phyloP scores from a whole-genome alignment of 2,329 filamentous ascomycete genomes.

The Calonectria pauciramosa region DNA sequence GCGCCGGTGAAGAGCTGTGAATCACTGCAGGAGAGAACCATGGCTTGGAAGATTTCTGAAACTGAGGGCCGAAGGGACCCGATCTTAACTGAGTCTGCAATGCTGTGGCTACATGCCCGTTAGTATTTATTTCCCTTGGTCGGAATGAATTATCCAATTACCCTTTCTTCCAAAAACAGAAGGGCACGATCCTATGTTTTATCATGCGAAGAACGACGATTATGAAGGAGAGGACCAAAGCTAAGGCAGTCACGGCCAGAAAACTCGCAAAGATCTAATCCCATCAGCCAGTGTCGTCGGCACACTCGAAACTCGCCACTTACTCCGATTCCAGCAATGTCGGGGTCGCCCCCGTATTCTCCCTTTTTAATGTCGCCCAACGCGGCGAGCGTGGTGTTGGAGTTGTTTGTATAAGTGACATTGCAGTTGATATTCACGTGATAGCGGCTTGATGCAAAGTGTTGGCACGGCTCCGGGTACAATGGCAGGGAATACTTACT shows the following conservation, averaged over 20 bases:
- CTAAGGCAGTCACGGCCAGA: slow-evolving; percentile 18
- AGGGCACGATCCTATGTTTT: slow-evolving; percentile 20
- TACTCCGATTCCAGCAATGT: slow-evolving; percentile 22
- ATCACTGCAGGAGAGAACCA: slow-evolving; percentile 31
- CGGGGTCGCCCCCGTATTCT: slow-evolving; percentile 3
- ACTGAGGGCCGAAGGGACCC: slow-evolving; percentile 12
- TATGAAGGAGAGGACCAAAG: slow-evolving; percentile 11
- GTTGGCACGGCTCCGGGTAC: background rate
- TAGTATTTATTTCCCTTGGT: background rate
- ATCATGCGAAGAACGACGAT: slow-evolving; percentile 18
- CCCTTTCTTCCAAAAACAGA: slow-evolving; percentile 5
- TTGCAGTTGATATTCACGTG: slow-evolving; percentile 20
- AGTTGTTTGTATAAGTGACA: background rate
- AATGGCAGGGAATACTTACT: background rate
- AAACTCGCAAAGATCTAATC: slow-evolving; percentile 21
- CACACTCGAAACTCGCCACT: background rate
- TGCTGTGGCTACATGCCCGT: background rate
- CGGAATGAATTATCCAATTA: background rate
- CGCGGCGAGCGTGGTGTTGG: background rate
- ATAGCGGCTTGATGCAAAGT: slow-evolving; percentile 2
- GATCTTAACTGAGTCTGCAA: background rate
- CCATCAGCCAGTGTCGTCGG: background rate
- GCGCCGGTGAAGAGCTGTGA: slow-evolving; percentile 28
- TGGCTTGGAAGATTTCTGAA: slow-evolving; percentile 25
- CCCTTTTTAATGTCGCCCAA: slow-evolving; percentile 4